phyloP scores from a whole-genome alignment of 1,284 basidiomycete genomes.

The Meira nashicola region DNA sequence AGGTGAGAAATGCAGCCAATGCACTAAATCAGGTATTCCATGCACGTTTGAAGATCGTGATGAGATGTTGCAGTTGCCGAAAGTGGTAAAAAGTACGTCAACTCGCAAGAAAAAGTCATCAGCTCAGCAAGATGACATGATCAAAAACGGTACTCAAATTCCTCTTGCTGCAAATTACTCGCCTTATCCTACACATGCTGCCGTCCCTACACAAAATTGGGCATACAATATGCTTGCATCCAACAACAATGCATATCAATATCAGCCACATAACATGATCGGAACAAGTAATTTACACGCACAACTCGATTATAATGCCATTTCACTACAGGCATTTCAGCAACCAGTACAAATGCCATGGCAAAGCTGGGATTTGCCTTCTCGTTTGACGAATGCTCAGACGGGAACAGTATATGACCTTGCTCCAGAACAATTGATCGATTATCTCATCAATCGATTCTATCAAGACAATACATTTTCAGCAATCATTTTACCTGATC shows the following conservation, averaged over 20 bases:
- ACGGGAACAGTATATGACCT: neutral
- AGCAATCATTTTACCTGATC: conserved; percentile 3
- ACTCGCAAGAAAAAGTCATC: neutral
- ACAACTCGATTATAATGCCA: too few relatives aligned
- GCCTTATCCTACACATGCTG: neutral
- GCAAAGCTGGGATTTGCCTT: conserved; percentile 3
- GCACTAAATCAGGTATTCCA: conserved; percentile 1
- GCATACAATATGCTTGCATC: neutral
- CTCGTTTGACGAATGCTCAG: neutral
- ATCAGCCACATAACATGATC: neutral
- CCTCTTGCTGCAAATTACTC: neutral
- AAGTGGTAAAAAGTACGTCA: neutral
- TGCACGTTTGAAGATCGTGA: conserved; percentile 17
- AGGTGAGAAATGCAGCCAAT: conserved; percentile 5
- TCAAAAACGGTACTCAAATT: neutral
- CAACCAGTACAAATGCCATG: neutral
- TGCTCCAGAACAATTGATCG: neutral
- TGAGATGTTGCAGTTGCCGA: conserved; percentile 8
- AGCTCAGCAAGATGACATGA: neutral
- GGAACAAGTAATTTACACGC: neutral
- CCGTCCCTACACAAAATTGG: neutral
- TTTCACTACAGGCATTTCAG: too few relatives aligned
- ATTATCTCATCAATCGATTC: conserved; percentile 4
- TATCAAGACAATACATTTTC: conserved; percentile 1
- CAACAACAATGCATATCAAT: neutral